Evolutionary conservation across 768 basidiomycete species (phyloP).

Genomic region (Boletus bicolor): DNA sequence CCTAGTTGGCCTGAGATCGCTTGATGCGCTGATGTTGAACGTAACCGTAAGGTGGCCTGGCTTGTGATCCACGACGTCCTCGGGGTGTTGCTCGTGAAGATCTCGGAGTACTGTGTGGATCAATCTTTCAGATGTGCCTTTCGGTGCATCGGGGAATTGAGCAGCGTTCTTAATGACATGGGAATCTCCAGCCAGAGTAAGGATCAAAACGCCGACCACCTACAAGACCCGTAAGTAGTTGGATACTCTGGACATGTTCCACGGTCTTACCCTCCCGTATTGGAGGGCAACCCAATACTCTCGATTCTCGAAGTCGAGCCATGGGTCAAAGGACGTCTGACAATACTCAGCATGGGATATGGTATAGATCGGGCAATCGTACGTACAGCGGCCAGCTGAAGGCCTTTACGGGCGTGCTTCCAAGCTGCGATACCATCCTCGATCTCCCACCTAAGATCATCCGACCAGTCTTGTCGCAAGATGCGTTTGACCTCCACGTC

Average conservation of each 20-base stretch:
- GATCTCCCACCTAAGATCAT: conserved; percentile 43
- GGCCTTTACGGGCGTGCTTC: conserved; percentile 50
- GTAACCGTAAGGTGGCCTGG: conserved; percentile 34
- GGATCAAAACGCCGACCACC: conserved; percentile 48
- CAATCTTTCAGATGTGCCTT: conserved; percentile 52
- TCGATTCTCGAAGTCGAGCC: conserved; percentile 53
- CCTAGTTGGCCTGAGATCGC: conserved; percentile 36
- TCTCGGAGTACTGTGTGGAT: conserved; percentile 47
- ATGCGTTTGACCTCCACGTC: conserved; percentile 50
- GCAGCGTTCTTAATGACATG: conserved; percentile 57
- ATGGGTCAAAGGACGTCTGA: conserved; percentile 48
- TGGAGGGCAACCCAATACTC: conserved; percentile 54
- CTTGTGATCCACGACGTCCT: not conserved
- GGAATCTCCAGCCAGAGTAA: conserved; percentile 44
- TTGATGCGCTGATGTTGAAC: conserved; percentile 48
- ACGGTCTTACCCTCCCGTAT: conserved; percentile 9
- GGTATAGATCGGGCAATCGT: not conserved
- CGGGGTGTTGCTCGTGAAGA: conserved; percentile 32
- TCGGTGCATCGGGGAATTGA: conserved; percentile 51
- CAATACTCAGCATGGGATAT: not conserved
- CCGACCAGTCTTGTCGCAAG: conserved; percentile 36
- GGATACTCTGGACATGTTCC: too few species aligned
- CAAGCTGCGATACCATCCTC: conserved; percentile 55
- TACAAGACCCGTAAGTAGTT: conserved; percentile 9
- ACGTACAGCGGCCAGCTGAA: conserved; percentile 52